Conservation (phyloP, 192 early-diverging fungal species). For the Ambispora gerdemannii region DNA sequence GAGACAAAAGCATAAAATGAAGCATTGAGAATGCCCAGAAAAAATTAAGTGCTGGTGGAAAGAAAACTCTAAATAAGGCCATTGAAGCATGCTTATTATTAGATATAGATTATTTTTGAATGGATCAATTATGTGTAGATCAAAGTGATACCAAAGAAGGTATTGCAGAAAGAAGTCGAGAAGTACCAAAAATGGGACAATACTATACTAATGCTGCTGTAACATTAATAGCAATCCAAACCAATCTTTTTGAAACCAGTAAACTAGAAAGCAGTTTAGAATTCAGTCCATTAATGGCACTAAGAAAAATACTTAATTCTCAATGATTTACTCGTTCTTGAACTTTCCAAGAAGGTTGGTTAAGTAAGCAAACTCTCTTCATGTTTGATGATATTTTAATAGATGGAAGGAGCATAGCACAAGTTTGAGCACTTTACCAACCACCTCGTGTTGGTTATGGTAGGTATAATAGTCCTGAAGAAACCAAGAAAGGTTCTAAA, state of each 20-base stretch:
- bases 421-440: neutral
- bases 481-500: too few relatives aligned
- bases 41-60: too few relatives aligned
- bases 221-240: slow-evolving; percentile 3
- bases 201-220: slow-evolving; percentile 7
- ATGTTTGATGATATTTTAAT: slow-evolving; percentile 27
- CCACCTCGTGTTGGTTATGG: neutral
- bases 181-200: neutral
- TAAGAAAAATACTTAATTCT: slow-evolving; percentile 8
- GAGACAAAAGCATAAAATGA: too few relatives aligned
- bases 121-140: slow-evolving; percentile 17
- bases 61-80: too few relatives aligned
- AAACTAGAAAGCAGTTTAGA: neutral
- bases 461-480: neutral
- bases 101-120: slow-evolving; percentile 10
- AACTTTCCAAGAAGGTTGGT: too few relatives aligned
- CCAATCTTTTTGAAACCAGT: neutral
- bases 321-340: too few relatives aligned
- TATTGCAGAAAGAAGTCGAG: slow-evolving; percentile 1
- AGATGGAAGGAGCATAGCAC: neutral
- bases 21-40: too few relatives aligned
- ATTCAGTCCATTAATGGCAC: too few relatives aligned
- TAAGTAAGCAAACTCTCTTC: slow-evolving; percentile 9
- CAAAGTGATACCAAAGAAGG: neutral
- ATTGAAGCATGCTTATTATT: too few relatives aligned